Base-by-base conservation (phyloP, 2,329 filamentous ascomycete species). In the Aquanectria penicillioides region DNA sequence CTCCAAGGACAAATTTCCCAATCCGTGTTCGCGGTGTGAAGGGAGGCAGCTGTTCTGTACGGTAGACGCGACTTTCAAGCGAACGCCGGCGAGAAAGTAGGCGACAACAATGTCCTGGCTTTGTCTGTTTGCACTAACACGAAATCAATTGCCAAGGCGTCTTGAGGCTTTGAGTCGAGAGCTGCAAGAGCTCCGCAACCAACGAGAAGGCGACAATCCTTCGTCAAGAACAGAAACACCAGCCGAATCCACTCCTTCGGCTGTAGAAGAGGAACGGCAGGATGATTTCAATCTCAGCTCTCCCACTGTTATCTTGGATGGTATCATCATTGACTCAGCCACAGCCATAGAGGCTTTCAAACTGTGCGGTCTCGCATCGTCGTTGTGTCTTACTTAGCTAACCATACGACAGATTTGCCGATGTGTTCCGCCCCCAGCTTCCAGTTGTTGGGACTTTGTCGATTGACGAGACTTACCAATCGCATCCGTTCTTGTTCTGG, bases 121-220 rank as follows among this genome's bases (percentile, higher is more conserved):
- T 6, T 22, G 18, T n/a, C n/a, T n/a, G n/a, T n/a, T n/a, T n/a
- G n/a, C n/a, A n/a, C 49, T 59, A 13, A 57, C 28, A 1, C 3
- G 7, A 11, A 3, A 10, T 15, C 0, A 3, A 2, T 17, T n/a
- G n/a, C n/a, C n/a, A n/a, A 66, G 64, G 38, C 63, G 64, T 1
- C 11, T 66, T 9, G 63, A 66, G 49, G 63, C 64, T 0, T 64
- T 66, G 64, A 66, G 43, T 5, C 57, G 53, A 17, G 64, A 66
- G 26, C 55, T 66, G 8, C 64, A 66, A 22, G 64, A 66, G n/a
- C n/a, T 66, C 9, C 63, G 63, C 3, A 66, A 13, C 17, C 50
- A 57, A 6, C 54, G 63, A 11, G 49, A 41, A 6, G 54, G 52
- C 0, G 64, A 66, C 1, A 53, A 50, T 10, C 13, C 26, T 0